Percentiles rank a stretch among this genome's conserved stretches.
Conservation (phyloP, 768 basidiomycete species). For the Calocybe indica region DNA sequence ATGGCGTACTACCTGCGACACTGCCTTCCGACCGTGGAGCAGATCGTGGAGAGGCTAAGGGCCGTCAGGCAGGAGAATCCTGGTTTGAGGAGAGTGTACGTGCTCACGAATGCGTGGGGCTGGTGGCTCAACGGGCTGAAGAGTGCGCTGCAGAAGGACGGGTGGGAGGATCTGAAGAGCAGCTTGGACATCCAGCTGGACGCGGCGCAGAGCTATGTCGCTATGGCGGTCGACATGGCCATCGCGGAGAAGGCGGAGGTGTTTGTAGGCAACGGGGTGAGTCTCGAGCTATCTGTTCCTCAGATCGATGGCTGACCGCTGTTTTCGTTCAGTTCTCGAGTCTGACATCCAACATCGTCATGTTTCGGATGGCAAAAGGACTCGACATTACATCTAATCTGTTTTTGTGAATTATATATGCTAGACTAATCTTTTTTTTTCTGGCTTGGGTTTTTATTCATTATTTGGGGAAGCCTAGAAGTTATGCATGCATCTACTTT, state of each 20-base stretch:
- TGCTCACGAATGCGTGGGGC: conserved; percentile 48
- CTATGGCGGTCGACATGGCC: conserved; percentile 55
- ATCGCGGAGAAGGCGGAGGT: conserved; percentile 52
- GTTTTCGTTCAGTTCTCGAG: conserved; percentile 36
- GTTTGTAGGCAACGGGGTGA: conserved; percentile 56
- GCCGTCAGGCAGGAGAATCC: conserved; percentile 22
- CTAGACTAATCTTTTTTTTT: not conserved
- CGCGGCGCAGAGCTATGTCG: conserved; percentile 39
- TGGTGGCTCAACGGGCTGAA: conserved; percentile 35
- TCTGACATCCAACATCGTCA: conserved; percentile 42
- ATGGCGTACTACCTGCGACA: conserved; percentile 27
- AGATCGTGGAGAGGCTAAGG: conserved; percentile 29
- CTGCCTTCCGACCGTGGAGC: conserved; percentile 31
- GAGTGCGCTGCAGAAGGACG: conserved; percentile 32
- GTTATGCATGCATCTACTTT: too few species aligned
- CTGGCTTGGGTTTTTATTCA: not conserved
- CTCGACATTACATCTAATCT: conserved; percentile 30
- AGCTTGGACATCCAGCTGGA: conserved; percentile 37
- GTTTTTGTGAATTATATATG: conserved; percentile 28
- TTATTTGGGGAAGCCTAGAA: too few species aligned
- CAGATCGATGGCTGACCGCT: not conserved
- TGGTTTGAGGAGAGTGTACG: conserved; percentile 18
- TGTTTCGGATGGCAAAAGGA: conserved; percentile 40
- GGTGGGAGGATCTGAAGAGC: conserved; percentile 43
- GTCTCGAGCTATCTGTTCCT: conserved; percentile 15